phyloP scores from a whole-genome alignment of 768 basidiomycete species.

The Trametes cubensis region DNA sequence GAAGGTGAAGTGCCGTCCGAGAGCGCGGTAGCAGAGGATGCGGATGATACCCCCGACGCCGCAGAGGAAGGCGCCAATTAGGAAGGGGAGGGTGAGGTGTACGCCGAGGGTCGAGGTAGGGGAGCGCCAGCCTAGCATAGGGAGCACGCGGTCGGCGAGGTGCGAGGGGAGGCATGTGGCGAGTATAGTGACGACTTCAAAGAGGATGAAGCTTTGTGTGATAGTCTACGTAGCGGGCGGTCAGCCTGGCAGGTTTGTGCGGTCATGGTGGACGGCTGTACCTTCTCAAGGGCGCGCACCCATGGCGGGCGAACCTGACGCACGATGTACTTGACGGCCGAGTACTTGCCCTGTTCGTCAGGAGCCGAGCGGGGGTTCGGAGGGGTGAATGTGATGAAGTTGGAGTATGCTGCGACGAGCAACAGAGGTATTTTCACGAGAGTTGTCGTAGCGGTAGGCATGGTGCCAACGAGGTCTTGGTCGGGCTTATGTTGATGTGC shows the following conservation, averaged over 20 bases:
- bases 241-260: background rate
- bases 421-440: slow-evolving; percentile 8
- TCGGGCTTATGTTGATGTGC: background rate
- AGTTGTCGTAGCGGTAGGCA: background rate
- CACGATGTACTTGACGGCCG: slow-evolving; percentile 10
- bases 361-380: slow-evolving; percentile 14
- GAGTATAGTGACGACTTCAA: slow-evolving; percentile 14
- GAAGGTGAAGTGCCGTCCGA: slow-evolving; percentile 29
- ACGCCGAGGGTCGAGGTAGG: slow-evolving; percentile 7
- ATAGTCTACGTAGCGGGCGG: background rate
- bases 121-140: slow-evolving; percentile 15
- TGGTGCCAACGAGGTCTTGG: background rate
- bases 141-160: background rate
- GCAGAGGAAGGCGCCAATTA: slow-evolving; percentile 3
- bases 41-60: slow-evolving; percentile 15
- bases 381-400: slow-evolving; percentile 16
- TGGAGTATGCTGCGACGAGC: slow-evolving; percentile 11
- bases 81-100: slow-evolving; percentile 14
- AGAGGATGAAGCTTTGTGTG: slow-evolving; percentile 10
- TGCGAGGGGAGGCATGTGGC: background rate
- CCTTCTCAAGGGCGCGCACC: slow-evolving; percentile 15
- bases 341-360: slow-evolving; percentile 16
- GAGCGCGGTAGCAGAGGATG: slow-evolving; percentile 21
- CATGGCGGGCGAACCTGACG: slow-evolving; percentile 15
- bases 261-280: background rate